A percentile compares a stretch with the other conserved stretches of the same genome.
phyloP scores from a whole-genome alignment of 1,284 basidiomycete genomes.

The Fomitopsis palustris region DNA sequence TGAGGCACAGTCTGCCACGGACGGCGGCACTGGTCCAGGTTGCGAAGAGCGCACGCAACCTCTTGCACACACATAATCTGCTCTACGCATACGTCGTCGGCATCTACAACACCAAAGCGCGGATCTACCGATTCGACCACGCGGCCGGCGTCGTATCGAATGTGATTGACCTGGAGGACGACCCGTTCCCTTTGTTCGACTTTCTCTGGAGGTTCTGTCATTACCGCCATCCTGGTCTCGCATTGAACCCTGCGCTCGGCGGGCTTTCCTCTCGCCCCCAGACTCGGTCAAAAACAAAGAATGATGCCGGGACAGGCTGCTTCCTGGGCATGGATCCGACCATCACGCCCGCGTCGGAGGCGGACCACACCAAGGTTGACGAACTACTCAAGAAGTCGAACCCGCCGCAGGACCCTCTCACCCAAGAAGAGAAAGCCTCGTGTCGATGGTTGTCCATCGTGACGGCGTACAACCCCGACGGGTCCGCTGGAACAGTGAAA shows the following conservation, averaged over 20 bases:
- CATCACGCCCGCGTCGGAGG: background rate
- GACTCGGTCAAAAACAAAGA: background rate
- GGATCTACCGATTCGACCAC: slow-evolving; percentile 8
- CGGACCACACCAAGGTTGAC: background rate
- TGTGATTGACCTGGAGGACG: no score
- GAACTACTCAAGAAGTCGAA: background rate
- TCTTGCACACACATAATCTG: slow-evolving; percentile 9
- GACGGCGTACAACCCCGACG: background rate
- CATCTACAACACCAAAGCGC: slow-evolving; percentile 7
- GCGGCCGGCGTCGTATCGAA: slow-evolving; percentile 2
- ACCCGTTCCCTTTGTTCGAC: no score
- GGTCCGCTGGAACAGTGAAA: background rate
- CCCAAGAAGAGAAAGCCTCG: background rate
- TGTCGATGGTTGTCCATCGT: background rate
- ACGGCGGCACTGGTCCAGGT: background rate
- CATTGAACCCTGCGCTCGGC: no score
- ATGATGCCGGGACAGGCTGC: background rate
- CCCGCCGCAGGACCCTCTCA: background rate
- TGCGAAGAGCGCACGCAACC: slow-evolving; percentile 6
- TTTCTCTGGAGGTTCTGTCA: background rate
- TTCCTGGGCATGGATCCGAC: background rate
- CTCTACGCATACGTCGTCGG: slow-evolving; percentile 12
- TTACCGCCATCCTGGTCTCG: background rate
- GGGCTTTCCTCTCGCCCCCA: no score
- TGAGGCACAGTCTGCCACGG: no score